Evolutionary conservation across 345 rosid species (phyloP).

Genomic region (Eutrema japonicum): DNA sequence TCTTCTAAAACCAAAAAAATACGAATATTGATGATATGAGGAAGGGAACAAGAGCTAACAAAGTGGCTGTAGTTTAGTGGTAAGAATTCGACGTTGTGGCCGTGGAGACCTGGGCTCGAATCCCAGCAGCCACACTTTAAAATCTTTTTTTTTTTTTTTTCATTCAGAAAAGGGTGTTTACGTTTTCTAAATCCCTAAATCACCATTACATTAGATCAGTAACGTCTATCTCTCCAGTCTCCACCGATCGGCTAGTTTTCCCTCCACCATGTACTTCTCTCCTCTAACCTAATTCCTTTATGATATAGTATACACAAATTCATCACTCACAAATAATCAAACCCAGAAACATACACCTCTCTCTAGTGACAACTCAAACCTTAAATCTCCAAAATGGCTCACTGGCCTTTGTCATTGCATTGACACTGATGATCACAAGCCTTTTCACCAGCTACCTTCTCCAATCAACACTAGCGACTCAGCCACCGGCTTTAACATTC

Average conservation of each 20-base stretch:
- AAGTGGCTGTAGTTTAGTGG: slow-evolving; percentile 82
- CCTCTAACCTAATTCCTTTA: too few species aligned
- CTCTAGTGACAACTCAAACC: too few species aligned
- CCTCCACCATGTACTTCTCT: too few species aligned
- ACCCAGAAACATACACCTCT: too few species aligned
- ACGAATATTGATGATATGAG: background rate
- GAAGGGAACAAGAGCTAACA: background rate
- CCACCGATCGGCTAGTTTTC: slow-evolving; percentile 7
- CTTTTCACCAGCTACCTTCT: background rate
- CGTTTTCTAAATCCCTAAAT: background rate
- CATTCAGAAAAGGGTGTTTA: background rate
- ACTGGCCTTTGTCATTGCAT: background rate
- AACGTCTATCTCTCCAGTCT: slow-evolving; percentile 23
- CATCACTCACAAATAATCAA: too few species aligned
- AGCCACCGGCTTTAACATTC: background rate
- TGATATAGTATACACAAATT: too few species aligned
- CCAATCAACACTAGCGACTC: background rate
- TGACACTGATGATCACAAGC: background rate
- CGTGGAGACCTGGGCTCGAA: slow-evolving; percentile 93
- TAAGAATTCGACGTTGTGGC: slow-evolving; percentile 85
- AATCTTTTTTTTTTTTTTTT: too few species aligned
- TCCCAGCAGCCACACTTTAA: slow-evolving; percentile 75
- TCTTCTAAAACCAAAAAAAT: background rate
- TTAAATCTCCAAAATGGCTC: too few species aligned
- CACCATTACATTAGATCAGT: background rate